Evolutionary conservation across 305 asterid genomes (phyloP).

Genomic region (Fraxinus velutina): DNA sequence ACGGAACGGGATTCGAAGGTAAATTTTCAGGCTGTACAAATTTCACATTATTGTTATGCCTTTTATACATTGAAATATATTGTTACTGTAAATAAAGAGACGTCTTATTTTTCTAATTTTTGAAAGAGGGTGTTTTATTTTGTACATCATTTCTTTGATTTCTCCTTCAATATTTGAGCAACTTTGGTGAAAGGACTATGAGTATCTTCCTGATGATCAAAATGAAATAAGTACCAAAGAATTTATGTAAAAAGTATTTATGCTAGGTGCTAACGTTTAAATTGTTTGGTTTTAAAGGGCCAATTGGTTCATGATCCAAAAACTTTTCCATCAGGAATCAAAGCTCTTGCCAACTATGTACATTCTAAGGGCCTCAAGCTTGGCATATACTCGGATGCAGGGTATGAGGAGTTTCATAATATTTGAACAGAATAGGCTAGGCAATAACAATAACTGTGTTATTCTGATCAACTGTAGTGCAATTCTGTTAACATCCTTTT

Average conservation of each 20-base stretch:
- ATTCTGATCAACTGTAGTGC: not conserved
- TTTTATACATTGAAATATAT: not conserved
- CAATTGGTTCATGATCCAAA: constrained; percentile 59
- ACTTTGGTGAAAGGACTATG: not conserved
- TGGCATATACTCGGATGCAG: constrained; percentile 96
- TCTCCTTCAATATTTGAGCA: not conserved
- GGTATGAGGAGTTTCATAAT: constrained; percentile 48
- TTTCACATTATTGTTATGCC: constrained; percentile 1
- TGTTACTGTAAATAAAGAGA: not conserved
- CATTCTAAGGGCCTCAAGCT: constrained; percentile 87
- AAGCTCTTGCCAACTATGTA: constrained; percentile 80
- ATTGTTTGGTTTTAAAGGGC: constrained; percentile 47
- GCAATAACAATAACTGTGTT: not conserved
- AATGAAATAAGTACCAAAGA: not conserved
- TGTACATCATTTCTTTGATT: not conserved
- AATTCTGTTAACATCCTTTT: not conserved
- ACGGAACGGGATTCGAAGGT: constrained; percentile 57
- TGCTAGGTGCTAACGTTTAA: not conserved
- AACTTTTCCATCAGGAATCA: constrained; percentile 81
- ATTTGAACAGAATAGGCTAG: constrained; percentile 17
- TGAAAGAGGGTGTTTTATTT: not conserved
- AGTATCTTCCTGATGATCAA: not conserved
- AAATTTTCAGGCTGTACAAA: constrained; percentile 17
- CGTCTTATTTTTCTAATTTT: not conserved
- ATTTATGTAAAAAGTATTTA: not conserved